These are phyloP conservation scores for Globisporangium iwayamae DNA, from an alignment of 352 stramenopile genomes.

Conservation along the genomic window DNA sequence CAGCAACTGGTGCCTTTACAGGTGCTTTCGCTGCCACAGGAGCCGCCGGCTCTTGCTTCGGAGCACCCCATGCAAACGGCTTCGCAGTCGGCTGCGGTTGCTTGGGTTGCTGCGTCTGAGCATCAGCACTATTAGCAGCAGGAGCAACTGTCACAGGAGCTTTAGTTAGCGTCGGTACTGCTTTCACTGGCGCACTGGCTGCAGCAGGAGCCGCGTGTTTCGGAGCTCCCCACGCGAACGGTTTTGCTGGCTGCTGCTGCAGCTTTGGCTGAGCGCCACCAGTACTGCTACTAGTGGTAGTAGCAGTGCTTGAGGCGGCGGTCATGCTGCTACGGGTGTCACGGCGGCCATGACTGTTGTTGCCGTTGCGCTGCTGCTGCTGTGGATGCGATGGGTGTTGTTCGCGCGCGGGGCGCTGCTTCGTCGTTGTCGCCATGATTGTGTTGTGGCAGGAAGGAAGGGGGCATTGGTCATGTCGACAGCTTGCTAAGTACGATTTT, in stretches of 20 bases:
- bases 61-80: constrained; percentile 11
- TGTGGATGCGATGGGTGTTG: constrained; percentile 1
- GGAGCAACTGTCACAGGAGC: neutral
- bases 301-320: too few species aligned
- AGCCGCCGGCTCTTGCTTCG: neutral
- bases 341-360: neutral
- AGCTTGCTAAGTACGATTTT: neutral
- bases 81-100: constrained; percentile 9
- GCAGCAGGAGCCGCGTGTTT: neutral
- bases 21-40: neutral
- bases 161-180: neutral
- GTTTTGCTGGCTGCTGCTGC: constrained; percentile 12
- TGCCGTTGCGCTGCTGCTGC: constrained; percentile 4
- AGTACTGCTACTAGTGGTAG: neutral
- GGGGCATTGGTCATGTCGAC: neutral
- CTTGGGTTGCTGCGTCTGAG: neutral
- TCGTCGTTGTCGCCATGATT: constrained; percentile 4
- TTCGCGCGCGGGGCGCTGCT: constrained; percentile 7
- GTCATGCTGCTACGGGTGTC: constrained; percentile 1
- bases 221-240: constrained; percentile 12
- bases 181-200: neutral
- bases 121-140: neutral
- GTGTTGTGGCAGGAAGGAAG: neutral
- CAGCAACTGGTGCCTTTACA: neutral
- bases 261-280: neutral